Evolutionary conservation across 805 yeast genomes (phyloP).

Genomic region (Candida dendrica): DNA sequence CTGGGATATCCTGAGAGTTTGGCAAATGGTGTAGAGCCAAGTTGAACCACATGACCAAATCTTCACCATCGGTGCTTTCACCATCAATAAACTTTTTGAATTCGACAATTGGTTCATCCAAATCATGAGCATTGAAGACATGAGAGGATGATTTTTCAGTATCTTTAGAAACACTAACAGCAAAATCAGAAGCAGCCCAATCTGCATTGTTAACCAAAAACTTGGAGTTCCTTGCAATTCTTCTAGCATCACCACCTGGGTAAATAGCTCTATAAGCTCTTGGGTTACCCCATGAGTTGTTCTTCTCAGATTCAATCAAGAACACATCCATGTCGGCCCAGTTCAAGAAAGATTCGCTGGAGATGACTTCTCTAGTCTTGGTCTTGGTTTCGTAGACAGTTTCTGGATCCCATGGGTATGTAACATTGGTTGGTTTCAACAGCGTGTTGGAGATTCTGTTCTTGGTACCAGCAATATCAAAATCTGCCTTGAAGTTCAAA

Average conservation of each 20-base stretch:
- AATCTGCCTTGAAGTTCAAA: slow-evolving; percentile 20
- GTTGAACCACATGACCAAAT: slow-evolving; percentile 22
- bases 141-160: slow-evolving; percentile 19
- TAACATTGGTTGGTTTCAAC: slow-evolving; percentile 9
- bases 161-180: slow-evolving; percentile 19
- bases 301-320: slow-evolving; percentile 17
- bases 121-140: slow-evolving; percentile 17
- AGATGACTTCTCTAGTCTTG: slow-evolving; percentile 9
- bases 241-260: slow-evolving; percentile 14
- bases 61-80: slow-evolving; percentile 20
- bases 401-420: slow-evolving; percentile 22
- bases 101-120: slow-evolving; percentile 18
- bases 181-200: slow-evolving; percentile 19
- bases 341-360: slow-evolving; percentile 11
- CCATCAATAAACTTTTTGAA: slow-evolving; percentile 19
- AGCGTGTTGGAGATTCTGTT: slow-evolving; percentile 13
- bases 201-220: slow-evolving; percentile 16
- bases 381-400: slow-evolving; percentile 12
- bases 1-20: slow-evolving; percentile 23
- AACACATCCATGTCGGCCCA: slow-evolving; percentile 20
- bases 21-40: slow-evolving; percentile 23
- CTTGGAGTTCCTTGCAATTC: slow-evolving; percentile 13
- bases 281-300: slow-evolving; percentile 21
- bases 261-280: slow-evolving; percentile 21
- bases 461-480: slow-evolving; percentile 21